These are phyloP conservation scores for Penicillium waksmanii DNA, from an alignment of 495 filamentous ascomycete species.

Conservation along the genomic window DNA sequence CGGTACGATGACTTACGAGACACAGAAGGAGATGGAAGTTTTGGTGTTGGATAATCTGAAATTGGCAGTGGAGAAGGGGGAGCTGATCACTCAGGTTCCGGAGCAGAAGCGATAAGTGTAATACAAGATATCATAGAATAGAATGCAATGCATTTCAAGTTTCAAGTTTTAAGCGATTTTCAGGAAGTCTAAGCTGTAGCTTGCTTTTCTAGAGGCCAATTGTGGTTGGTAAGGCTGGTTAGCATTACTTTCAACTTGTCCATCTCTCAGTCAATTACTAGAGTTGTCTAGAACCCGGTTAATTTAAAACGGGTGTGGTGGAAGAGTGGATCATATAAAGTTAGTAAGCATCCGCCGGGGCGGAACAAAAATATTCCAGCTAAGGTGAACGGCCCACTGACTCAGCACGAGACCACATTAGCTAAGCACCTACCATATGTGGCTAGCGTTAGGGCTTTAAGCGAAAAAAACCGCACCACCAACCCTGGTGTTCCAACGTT, in stretches of 20 bases:
- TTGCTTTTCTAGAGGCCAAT: no score
- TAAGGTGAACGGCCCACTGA: background rate
- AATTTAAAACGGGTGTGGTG: no score
- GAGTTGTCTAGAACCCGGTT: no score
- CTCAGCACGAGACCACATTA: background rate
- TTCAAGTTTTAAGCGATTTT: background rate
- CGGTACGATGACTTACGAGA: constrained; percentile 69
- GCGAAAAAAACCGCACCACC: constrained; percentile 48
- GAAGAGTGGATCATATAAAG: no score
- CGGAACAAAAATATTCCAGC: no score
- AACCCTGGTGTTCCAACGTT: constrained; percentile 37
- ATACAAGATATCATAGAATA: background rate
- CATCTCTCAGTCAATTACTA: no score
- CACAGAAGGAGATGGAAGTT: constrained; percentile 77
- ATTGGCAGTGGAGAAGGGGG: constrained; percentile 64
- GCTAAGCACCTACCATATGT: constrained; percentile 16
- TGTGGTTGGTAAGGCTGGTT: no score
- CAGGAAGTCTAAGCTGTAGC: background rate
- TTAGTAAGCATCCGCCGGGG: no score
- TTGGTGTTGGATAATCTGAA: constrained; percentile 71
- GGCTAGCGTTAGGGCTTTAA: constrained; percentile 53
- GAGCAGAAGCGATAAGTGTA: constrained; percentile 58
- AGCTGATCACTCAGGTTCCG: constrained; percentile 68
- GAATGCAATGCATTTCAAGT: background rate
- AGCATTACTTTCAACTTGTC: no score